Evolutionary conservation across 371 early-diverging fungal genomes (phyloP), one percentile per base, ranked within the genome.

Genomic region (Mortierella polycephala): DNA sequence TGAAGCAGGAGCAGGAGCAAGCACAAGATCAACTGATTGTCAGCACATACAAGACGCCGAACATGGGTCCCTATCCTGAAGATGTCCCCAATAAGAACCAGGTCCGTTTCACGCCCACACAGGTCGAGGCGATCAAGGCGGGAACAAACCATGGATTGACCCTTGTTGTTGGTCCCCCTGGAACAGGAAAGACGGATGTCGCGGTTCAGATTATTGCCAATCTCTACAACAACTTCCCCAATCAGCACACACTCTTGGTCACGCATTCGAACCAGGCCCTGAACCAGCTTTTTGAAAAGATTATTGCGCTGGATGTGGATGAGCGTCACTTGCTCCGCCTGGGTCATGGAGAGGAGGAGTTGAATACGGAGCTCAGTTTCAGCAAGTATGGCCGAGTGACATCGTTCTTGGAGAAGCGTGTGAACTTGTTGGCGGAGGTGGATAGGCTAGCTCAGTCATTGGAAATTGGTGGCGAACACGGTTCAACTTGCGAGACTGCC

Each of bases 231-330:
- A 93, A 91, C 64, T 86, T 89, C 70, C 96, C 98, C 5, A 83
- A 90, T 14, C 92, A 98, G 77, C 95, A 92, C 55, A 97, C 93
- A 5, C 89, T 99, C 12, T 83, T 99, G 16, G 87, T 99, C 11
- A 96, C 99, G 0, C 97, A 97, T 79, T 95, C 95, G 45, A 97
- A 97, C 77, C 96, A 96, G 79, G 96, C 98, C 6, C 85, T 99
- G 47, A 97, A 98, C 82, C 96, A 95, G 64, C 88, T 99, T 20
- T 97, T 99, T 70, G 96, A 94, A 79, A 97, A 97, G 73, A 92
- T 99, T 53, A 86, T 91, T 37, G 88, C 86, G 1, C 82, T 96
- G 77, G 96, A 96, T 81, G 93, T 99, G 42, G 95, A 96, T 75
- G 90, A 94, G 18, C 88, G 96, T 8, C 98, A 98, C 73, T 76